Conservation (phyloP, 306 rosid genomes). For the Vigna unguiculata region DNA sequence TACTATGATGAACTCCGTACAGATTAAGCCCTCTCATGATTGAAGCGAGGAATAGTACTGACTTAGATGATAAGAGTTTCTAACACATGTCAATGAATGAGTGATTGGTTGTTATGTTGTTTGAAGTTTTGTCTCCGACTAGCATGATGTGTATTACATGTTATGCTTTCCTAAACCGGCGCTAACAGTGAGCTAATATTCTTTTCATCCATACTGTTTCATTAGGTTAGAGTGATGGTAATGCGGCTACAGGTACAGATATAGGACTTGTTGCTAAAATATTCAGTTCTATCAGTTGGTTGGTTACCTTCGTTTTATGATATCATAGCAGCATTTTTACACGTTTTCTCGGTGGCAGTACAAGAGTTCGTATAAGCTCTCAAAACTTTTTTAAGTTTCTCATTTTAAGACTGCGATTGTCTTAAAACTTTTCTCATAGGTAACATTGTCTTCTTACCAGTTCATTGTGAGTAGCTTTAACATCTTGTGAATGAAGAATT, state of each 20-base stretch:
- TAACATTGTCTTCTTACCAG: not conserved
- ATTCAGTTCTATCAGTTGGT: slow-evolving; percentile 39
- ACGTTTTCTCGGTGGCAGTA: not conserved
- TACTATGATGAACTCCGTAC: slow-evolving; percentile 70
- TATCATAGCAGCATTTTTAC: slow-evolving; percentile 32
- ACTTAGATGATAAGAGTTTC: slow-evolving; percentile 62
- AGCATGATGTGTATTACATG: slow-evolving; percentile 49
- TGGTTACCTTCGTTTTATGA: slow-evolving; percentile 23
- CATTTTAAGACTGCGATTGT: no score
- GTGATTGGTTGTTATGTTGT: slow-evolving; percentile 48
- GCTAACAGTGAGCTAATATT: slow-evolving; percentile 50
- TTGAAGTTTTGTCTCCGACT: slow-evolving; percentile 54
- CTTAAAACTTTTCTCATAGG: no score
- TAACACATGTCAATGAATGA: slow-evolving; percentile 51
- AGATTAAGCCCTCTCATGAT: slow-evolving; percentile 71
- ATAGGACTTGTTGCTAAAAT: slow-evolving; percentile 39
- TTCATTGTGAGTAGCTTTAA: not conserved
- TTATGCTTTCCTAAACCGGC: slow-evolving; percentile 41
- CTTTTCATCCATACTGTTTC: slow-evolving; percentile 38
- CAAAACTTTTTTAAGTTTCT: no score
- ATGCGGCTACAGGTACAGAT: slow-evolving; percentile 42
- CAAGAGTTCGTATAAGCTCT: not conserved
- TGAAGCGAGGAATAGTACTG: slow-evolving; percentile 61
- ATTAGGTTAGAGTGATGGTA: slow-evolving; percentile 37
- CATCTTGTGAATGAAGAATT: not conserved